Percentiles rank a stretch among this genome's conserved stretches.
These are phyloP conservation scores for Amphirosellinia nigrospora DNA, from an alignment of 495 filamentous ascomycete species.

Conservation along the genomic window DNA sequence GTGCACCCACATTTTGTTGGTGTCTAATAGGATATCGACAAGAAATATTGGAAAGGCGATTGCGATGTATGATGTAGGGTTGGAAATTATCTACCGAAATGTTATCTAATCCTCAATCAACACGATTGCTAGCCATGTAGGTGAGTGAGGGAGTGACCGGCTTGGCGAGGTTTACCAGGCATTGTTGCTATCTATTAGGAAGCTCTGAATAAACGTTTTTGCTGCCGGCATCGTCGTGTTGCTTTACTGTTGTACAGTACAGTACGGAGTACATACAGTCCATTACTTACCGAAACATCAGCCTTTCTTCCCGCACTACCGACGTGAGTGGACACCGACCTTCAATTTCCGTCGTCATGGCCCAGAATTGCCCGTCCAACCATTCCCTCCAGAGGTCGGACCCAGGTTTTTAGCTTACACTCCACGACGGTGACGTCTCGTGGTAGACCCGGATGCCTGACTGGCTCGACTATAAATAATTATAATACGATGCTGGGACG, in stretches of 20 bases:
- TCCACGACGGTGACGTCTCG: not conserved
- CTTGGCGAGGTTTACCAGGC: no score
- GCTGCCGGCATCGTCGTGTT: no score
- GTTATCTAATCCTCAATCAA: not conserved
- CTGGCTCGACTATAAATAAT: not conserved
- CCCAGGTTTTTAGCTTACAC: not conserved
- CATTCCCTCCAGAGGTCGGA: not conserved
- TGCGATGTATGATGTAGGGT: not conserved
- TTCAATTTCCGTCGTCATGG: slow-evolving; percentile 13
- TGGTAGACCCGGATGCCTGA: not conserved
- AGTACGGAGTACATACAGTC: no score
- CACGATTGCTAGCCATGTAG: not conserved
- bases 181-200: no score
- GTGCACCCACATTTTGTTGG: no score
- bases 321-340: slow-evolving; percentile 3
- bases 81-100: not conserved
- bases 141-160: not conserved
- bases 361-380: slow-evolving; percentile 20
- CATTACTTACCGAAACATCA: no score
- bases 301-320: not conserved
- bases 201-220: not conserved
- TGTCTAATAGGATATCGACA: no score
- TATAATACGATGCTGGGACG: not conserved
- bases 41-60: no score
- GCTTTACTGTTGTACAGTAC: no score